Evolutionary conservation across 805 yeast genomes (phyloP), one percentile per base, ranked within the genome.

Genomic region (Candida bentonensis): DNA sequence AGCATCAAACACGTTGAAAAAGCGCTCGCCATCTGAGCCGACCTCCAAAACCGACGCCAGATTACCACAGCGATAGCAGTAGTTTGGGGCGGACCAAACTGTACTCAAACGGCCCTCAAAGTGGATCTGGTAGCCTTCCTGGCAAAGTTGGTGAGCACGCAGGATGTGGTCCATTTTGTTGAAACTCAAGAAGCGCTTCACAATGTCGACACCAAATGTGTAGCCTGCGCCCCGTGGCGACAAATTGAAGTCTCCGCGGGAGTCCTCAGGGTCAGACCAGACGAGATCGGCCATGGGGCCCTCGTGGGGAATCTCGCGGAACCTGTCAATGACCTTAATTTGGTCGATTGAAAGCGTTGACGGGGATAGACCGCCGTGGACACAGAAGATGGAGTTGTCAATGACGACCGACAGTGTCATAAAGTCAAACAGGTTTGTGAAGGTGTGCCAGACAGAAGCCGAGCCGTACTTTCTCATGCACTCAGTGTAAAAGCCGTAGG

Each of bases 201-300:
- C 96, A 42, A 94, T 89, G 50, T 84, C 92, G 34, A 76, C 68
- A 17, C 98, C 98, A 68, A 92, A 92, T 21, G 92, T 84, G 61
- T 89, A 92, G 3, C 99, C 99, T 1, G 99, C 99, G 34, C 99
- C 99, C 55, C 99, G 65, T 1, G 98, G 95, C 23, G 88, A 78
- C 20, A 92, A 73, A 51, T 88, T 80, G 61, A 92, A 92, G 55
- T 87, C 95, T 2, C 62, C 62, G 43, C 68, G 69, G 45, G 82
- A 84, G 25, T 83, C 82, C 61, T 94, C 97, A 0, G 99, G 99
- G 58, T 92, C 99, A 21, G 92, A 80, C 99, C 99, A 92, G 17
- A 92, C 97, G 42, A 92, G 67, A 61, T 92, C 99, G 1, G 98
- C 98, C 96, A 92, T 92, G 15, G 96, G 95, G 0, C 99, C 99